These are phyloP conservation scores for Sporothrix pallida DNA, from an alignment of 2,329 filamentous ascomycete genomes.

Conservation along the genomic window DNA sequence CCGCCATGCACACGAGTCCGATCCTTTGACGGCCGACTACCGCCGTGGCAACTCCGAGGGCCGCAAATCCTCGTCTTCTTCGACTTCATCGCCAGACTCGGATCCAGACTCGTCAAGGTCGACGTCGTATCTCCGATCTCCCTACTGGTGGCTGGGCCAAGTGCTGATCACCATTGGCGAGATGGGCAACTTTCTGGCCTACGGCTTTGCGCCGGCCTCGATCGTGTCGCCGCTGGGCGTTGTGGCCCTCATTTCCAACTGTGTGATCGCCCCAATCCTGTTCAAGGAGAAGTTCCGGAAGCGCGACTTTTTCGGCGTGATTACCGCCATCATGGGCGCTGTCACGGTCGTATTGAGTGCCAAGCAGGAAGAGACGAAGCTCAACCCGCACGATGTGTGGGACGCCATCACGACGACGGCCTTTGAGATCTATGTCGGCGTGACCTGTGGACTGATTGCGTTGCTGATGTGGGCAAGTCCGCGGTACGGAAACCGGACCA, in stretches of 20 bases:
- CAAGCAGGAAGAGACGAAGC: constrained; percentile 84
- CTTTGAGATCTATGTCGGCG: constrained; percentile 86
- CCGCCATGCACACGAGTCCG: constrained; percentile 51
- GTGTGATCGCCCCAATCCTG: constrained; percentile 91
- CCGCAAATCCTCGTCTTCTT: constrained; percentile 42
- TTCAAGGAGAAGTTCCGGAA: constrained; percentile 87
- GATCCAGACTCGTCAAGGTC: constrained; percentile 43
- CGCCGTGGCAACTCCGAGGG: constrained; percentile 49
- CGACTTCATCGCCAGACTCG: constrained; percentile 36
- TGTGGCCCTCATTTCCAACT: constrained; percentile 96
- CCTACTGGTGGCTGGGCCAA: constrained; percentile 96
- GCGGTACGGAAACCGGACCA: constrained; percentile 81
- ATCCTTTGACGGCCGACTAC: constrained; percentile 59
- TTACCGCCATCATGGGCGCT: constrained; percentile 84
- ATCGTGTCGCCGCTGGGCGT: constrained; percentile 96
- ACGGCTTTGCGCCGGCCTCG: constrained; percentile 95
- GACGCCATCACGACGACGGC: constrained; percentile 83
- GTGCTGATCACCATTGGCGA: constrained; percentile 92
- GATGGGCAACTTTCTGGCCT: constrained; percentile 94
- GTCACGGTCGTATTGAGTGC: constrained; percentile 93
- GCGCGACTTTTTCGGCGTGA: constrained; percentile 84
- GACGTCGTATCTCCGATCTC: constrained; percentile 80
- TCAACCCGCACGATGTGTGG: constrained; percentile 91
- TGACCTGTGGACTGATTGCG: constrained; percentile 76
- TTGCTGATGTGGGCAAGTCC: constrained; percentile 82